Conservation (phyloP, 257 asterid genomes). For the Nicotiana paniculata region DNA sequence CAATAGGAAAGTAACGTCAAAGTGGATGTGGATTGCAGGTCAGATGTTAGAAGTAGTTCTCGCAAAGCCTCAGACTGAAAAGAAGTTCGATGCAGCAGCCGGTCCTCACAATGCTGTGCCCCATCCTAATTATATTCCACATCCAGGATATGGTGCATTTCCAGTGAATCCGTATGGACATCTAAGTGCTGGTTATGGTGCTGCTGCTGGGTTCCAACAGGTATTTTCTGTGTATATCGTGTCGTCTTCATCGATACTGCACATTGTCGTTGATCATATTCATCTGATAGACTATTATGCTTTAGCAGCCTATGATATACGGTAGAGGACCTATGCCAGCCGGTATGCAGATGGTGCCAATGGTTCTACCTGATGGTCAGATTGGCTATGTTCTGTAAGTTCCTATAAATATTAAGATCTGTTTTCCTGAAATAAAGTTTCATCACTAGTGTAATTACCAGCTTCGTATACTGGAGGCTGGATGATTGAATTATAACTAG, state of each 20-base stretch:
- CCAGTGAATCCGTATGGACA: slow-evolving; percentile 75
- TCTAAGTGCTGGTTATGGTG: slow-evolving; percentile 60
- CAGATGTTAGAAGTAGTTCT: slow-evolving; percentile 79
- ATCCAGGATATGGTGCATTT: slow-evolving; percentile 74
- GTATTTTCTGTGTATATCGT: slow-evolving; percentile 21
- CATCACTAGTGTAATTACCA: not conserved
- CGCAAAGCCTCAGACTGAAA: slow-evolving; percentile 94
- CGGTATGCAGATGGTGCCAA: slow-evolving; percentile 99
- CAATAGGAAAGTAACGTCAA: slow-evolving; percentile 4
- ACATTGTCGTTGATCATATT: not conserved
- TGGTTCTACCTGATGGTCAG: slow-evolving; percentile 96
- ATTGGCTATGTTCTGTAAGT: slow-evolving; percentile 97
- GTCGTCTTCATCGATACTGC: not conserved
- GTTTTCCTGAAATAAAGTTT: not conserved
- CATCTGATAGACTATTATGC: slow-evolving; percentile 1
- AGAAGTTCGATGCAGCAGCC: slow-evolving; percentile 51
- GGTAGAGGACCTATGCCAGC: slow-evolving; percentile 97
- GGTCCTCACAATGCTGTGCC: slow-evolving; percentile 46
- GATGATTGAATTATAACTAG: not conserved
- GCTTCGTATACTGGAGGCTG: not conserved
- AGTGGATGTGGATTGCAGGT: slow-evolving; percentile 40
- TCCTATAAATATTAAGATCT: slow-evolving; percentile 2
- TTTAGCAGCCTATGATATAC: slow-evolving; percentile 81
- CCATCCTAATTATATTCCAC: slow-evolving; percentile 63
- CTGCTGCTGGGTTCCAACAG: slow-evolving; percentile 81